These are phyloP conservation scores for Flaveria bidentis DNA, from an alignment of 129 eudicot species.

Conservation along the genomic window DNA sequence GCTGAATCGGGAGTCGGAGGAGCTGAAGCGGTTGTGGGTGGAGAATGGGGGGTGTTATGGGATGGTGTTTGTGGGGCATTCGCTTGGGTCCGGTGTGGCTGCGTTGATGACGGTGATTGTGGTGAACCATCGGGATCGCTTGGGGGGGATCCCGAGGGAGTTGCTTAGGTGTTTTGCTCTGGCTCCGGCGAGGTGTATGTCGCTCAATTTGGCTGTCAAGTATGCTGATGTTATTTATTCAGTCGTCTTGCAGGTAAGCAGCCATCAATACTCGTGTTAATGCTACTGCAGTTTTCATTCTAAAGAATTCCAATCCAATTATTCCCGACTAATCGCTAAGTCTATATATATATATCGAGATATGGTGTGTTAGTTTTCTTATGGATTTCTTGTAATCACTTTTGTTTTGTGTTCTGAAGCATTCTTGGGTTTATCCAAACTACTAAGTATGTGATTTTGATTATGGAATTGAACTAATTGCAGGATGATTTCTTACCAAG, in stretches of 20 bases:
- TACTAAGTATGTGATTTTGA: neutral
- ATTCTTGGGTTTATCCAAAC: too few species aligned
- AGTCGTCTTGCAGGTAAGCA: constrained; percentile 77
- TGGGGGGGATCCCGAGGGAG: constrained; percentile 79
- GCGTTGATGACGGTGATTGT: constrained; percentile 70
- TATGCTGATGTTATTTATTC: constrained; percentile 79
- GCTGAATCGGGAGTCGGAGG: constrained; percentile 61
- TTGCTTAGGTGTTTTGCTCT: constrained; percentile 65
- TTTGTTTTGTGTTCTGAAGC: too few species aligned
- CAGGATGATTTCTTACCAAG: constrained; percentile 97
- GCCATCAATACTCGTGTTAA: too few species aligned
- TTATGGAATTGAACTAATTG: neutral
- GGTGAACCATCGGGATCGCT: constrained; percentile 58
- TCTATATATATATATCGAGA: too few species aligned
- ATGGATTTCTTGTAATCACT: too few species aligned
- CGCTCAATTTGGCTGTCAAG: constrained; percentile 86
- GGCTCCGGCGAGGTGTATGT: constrained; percentile 88
- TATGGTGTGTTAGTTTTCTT: too few species aligned
- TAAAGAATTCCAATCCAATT: too few species aligned
- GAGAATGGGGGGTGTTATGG: constrained; percentile 62
- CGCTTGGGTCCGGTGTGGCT: constrained; percentile 89
- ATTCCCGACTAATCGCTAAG: too few species aligned
- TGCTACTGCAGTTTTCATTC: too few species aligned
- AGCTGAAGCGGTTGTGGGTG: constrained; percentile 57
- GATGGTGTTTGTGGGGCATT: constrained; percentile 84